A percentile compares a stretch with the other conserved stretches of the same genome.
phyloP scores from a whole-genome alignment of 768 basidiomycete genomes.

The Tulasnella calospora region DNA sequence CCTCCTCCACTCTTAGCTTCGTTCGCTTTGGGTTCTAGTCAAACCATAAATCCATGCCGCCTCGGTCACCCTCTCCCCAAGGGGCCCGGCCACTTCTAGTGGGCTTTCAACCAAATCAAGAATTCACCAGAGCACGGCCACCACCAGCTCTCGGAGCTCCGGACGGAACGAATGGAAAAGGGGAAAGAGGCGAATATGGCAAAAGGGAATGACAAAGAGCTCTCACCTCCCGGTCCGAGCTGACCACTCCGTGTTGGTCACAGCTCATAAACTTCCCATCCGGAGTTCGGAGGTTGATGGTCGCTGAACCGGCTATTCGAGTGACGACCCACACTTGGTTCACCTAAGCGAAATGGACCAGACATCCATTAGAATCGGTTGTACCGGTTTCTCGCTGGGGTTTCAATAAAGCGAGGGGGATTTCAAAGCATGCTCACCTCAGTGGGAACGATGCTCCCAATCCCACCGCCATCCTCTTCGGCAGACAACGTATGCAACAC shows the following conservation, averaged over 20 bases:
- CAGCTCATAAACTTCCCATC: conserved; percentile 85
- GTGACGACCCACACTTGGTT: conserved; percentile 90
- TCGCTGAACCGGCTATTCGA: conserved; percentile 74
- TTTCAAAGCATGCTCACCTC: neutral
- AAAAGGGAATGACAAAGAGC: neutral
- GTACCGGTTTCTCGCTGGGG: too few species aligned
- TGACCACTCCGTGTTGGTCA: conserved; percentile 78
- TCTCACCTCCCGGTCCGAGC: conserved; percentile 62
- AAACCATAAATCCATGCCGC: too few species aligned
- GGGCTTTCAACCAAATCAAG: too few species aligned
- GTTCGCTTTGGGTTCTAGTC: too few species aligned
- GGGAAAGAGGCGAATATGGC: neutral
- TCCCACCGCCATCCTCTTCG: conserved; percentile 1
- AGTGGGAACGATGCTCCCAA: neutral
- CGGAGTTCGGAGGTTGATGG: conserved; percentile 74
- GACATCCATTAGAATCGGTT: neutral
- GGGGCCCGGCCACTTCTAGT: too few species aligned
- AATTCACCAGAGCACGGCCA: too few species aligned
- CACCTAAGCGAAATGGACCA: conserved; percentile 63
- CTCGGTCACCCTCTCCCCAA: too few species aligned
- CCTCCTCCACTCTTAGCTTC: too few species aligned
- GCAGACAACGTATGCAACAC: conserved; percentile 44
- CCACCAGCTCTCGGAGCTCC: neutral
- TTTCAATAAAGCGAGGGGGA: too few species aligned
- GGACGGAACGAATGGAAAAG: neutral